Conservation (phyloP, 2,329 filamentous ascomycete species). For the Camillea tinctor region DNA sequence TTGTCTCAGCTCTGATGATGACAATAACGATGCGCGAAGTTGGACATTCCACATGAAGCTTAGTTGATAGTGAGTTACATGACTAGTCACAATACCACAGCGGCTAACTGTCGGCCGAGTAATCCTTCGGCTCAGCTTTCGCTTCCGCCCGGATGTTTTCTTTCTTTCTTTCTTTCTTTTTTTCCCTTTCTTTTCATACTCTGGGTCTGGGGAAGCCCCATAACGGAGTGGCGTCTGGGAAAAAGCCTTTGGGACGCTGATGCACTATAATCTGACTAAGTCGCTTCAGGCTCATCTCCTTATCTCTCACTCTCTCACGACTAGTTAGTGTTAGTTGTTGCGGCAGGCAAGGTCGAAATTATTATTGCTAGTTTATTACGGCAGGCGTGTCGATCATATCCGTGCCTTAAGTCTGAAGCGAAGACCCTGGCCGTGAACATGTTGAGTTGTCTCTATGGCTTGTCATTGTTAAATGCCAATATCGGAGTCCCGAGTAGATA, state of each 20-base stretch:
- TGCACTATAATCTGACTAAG: not conserved
- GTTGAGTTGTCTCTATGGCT: not conserved
- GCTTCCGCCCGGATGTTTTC: not conserved
- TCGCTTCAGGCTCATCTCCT: not conserved
- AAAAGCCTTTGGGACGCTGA: not conserved
- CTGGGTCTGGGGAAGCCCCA: slow-evolving; percentile 1
- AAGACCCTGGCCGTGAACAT: not conserved
- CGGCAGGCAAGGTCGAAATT: not conserved
- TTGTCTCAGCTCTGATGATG: not conserved
- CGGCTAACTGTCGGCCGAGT: not conserved
- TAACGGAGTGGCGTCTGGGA: not conserved
- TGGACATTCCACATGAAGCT: not conserved
- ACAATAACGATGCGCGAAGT: not conserved
- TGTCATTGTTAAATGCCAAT: not conserved
- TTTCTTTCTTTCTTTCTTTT: not conserved
- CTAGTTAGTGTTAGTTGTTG: no score
- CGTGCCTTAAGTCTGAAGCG: not conserved
- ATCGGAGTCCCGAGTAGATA: slow-evolving; percentile 4
- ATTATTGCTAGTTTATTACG: not conserved
- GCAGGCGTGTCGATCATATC: not conserved
- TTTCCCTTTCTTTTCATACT: not conserved
- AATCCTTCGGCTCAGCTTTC: not conserved
- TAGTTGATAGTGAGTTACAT: not conserved
- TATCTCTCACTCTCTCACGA: not conserved
- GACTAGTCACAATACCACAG: not conserved